These are phyloP conservation scores for Fagus crenata DNA, from an alignment of 306 rosid species.

Conservation along the genomic window DNA sequence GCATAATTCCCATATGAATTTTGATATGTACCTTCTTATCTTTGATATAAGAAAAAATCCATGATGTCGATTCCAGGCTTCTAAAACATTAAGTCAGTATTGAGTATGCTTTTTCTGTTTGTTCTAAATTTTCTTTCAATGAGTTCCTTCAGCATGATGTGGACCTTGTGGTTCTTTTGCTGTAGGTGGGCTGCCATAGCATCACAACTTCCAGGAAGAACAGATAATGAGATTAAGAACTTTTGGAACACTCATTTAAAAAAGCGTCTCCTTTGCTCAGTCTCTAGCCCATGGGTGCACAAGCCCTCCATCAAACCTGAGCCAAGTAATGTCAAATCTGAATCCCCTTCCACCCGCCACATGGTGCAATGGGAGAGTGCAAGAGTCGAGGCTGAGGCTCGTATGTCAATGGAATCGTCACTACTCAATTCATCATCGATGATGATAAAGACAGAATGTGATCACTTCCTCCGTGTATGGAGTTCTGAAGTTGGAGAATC, in stretches of 20 bases:
- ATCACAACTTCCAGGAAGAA: constrained; percentile 61
- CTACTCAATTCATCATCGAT: constrained; percentile 29
- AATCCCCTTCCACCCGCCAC: constrained; percentile 43
- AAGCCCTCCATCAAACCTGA: constrained; percentile 16
- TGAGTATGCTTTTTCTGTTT: not conserved
- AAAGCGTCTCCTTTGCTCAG: constrained; percentile 42
- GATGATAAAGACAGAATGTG: constrained; percentile 24
- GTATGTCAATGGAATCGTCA: constrained; percentile 50
- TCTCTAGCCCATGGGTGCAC: constrained; percentile 19
- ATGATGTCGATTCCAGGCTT: not conserved
- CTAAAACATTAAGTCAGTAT: not conserved
- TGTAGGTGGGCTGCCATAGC: constrained; percentile 66
- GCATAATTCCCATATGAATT: not conserved
- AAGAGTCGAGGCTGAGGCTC: constrained; percentile 58
- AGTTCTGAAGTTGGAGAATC: constrained; percentile 53
- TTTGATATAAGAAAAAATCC: not conserved
- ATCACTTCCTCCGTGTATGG: constrained; percentile 56
- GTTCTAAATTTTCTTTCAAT: not conserved
- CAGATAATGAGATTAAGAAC: constrained; percentile 66
- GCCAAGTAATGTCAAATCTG: constrained; percentile 20
- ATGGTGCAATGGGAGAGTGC: constrained; percentile 62
- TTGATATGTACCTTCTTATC: not conserved
- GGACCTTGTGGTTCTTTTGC: not conserved
- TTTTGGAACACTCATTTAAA: constrained; percentile 66
- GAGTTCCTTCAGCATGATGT: not conserved